Percentiles rank a stretch among this genome's conserved stretches.
These are phyloP conservation scores for Nothophytophthora sp. DNA, from an alignment of 352 stramenopile genomes.

Conservation along the genomic window DNA sequence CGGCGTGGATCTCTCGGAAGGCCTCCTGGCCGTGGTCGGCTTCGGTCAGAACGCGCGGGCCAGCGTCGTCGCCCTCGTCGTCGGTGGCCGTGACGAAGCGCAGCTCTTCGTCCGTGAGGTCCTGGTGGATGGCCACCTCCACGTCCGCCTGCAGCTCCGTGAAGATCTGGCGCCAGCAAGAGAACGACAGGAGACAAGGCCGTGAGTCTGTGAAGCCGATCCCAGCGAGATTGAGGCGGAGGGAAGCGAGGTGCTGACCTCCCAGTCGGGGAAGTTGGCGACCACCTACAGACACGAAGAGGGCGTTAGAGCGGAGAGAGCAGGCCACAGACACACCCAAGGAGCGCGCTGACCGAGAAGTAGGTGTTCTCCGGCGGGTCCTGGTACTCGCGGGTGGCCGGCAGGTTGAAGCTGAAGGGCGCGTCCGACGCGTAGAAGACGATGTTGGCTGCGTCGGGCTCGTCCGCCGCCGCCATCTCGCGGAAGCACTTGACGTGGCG, in stretches of 20 bases:
- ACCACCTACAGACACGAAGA: conserved; percentile 40
- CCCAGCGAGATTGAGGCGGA: too few relatives aligned
- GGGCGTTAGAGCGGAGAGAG: background rate
- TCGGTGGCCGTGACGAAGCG: conserved; percentile 30
- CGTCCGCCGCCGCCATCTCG: conserved; percentile 47
- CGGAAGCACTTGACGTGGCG: conserved; percentile 67
- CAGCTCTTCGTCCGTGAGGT: conserved; percentile 52
- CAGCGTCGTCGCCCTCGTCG: conserved; percentile 3
- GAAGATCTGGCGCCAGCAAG: conserved; percentile 47
- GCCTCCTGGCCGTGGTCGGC: conserved; percentile 53
- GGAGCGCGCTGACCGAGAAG: conserved; percentile 42
- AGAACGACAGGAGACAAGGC: background rate
- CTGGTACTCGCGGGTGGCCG: conserved; percentile 47
- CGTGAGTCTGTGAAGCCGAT: background rate
- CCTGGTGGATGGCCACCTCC: conserved; percentile 52
- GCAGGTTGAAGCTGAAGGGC: conserved; percentile 64
- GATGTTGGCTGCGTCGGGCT: conserved; percentile 57
- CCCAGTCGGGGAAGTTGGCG: conserved; percentile 62
- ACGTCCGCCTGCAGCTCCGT: conserved; percentile 42
- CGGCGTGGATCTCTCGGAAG: conserved; percentile 49
- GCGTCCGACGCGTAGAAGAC: conserved; percentile 78
- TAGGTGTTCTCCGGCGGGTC: conserved; percentile 49
- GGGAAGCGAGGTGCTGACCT: conserved; percentile 35
- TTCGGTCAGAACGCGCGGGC: conserved; percentile 45
- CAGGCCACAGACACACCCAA: background rate